Conservation (phyloP, 2,329 filamentous ascomycete genomes). For the Gaeumannomyces tritici region DNA sequence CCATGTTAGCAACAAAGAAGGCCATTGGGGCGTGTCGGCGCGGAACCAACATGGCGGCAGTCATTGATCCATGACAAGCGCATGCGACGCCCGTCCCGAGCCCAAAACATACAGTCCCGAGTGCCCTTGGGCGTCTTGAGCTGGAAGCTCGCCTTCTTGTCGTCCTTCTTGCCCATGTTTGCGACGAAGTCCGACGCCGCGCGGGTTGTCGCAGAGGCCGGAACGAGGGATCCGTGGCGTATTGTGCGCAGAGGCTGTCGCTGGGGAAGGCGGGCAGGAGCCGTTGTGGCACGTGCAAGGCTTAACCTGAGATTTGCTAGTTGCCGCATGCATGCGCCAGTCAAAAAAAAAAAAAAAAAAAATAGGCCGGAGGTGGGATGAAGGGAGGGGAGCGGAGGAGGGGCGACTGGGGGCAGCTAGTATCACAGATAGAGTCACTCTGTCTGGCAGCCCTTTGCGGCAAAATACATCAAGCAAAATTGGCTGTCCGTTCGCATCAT, state of each 20-base stretch:
- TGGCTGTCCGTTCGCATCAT: neutral
- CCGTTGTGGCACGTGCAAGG: conserved; percentile 1
- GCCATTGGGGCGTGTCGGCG: neutral
- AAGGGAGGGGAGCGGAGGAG: neutral
- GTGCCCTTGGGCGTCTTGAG: conserved; percentile 75
- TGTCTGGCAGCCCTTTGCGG: neutral
- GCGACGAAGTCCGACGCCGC: neutral
- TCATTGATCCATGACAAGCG: neutral
- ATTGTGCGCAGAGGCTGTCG: neutral
- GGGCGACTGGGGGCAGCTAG: neutral
- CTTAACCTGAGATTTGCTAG: conserved; percentile 1
- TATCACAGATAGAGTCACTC: neutral
- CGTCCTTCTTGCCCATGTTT: conserved; percentile 9
- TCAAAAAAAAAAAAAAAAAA: neutral
- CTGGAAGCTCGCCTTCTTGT: conserved; percentile 22
- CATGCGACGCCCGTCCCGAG: neutral
- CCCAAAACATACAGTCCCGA: conserved; percentile 41
- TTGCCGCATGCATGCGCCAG: conserved; percentile 3
- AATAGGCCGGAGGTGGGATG: neutral
- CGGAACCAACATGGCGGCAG: neutral
- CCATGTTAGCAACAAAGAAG: neutral
- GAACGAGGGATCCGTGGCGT: neutral
- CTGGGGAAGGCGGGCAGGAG: neutral
- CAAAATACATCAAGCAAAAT: neutral
- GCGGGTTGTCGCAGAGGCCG: neutral